Evolutionary conservation across 2,329 filamentous ascomycete species (phyloP).

Genomic region (Fusarium sp.): DNA sequence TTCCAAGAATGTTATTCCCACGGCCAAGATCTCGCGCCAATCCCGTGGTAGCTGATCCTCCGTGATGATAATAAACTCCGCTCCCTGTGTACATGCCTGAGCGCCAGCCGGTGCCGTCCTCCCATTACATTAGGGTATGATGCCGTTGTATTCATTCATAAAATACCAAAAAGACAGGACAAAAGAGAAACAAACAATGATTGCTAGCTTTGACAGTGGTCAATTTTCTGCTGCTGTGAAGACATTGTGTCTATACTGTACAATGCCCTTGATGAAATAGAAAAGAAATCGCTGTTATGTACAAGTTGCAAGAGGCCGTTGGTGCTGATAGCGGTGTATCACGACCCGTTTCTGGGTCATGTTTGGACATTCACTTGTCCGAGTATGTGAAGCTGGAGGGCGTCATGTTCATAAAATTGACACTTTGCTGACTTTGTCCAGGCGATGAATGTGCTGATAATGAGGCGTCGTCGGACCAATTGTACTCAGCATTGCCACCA

Average conservation of each 20-base stretch:
- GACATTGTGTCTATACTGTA: constrained; percentile 32
- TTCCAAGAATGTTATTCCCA: neutral
- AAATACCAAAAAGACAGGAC: constrained; percentile 13
- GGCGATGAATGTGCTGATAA: constrained; percentile 48
- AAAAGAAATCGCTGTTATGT: constrained; percentile 27
- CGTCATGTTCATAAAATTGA: constrained; percentile 51
- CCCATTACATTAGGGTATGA: constrained; percentile 46
- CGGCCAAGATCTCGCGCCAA: neutral
- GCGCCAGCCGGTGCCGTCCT: constrained; percentile 36
- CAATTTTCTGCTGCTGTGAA: constrained; percentile 7
- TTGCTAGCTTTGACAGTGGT: constrained; percentile 19
- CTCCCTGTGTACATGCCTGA: constrained; percentile 27
- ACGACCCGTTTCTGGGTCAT: neutral
- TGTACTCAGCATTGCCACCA: constrained; percentile 57
- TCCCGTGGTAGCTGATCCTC: neutral
- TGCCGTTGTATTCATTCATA: constrained; percentile 38
- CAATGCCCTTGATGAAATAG: constrained; percentile 19
- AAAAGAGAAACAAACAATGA: constrained; percentile 17
- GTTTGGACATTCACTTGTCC: constrained; percentile 23
- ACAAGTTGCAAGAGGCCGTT: constrained; percentile 11
- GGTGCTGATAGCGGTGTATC: neutral
- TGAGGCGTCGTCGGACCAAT: constrained; percentile 59
- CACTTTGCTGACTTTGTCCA: constrained; percentile 43
- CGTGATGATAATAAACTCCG: constrained; percentile 5
- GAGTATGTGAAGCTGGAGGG: constrained; percentile 42